Evolutionary conservation across 495 filamentous ascomycete genomes (phyloP), one percentile per base, ranked within the genome.

Genomic region (Hypoxylon lienhwacheense): DNA sequence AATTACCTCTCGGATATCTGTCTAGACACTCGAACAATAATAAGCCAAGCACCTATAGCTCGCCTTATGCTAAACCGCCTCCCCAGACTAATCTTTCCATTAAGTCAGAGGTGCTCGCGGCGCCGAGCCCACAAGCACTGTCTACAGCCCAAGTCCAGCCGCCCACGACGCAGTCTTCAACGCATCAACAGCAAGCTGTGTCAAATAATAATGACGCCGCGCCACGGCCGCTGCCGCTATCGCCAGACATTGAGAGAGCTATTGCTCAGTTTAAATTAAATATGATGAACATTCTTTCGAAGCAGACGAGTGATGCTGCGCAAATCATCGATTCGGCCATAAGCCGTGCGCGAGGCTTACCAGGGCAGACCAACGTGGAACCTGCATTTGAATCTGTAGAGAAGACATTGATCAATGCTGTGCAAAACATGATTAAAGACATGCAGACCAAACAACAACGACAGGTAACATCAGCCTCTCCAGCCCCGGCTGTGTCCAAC

Each of bases 21-120:
- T 53, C 66, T 15, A 66, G 69, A 11, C 70, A 65, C 21, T 41
- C 66, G 16, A 70, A 59, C 16, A 67, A 55, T 17, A n/a, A 63
- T 19, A 70, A 70, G 43, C 53, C 66, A 36, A 65, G 68, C 22
- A 63, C 72, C 2, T 77, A 77, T 45, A 70, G 68, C 29, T 76
- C 75, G 5, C 74, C 75, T 6, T 75, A 78, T 45, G 63, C 68
- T 28, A 65, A 72, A 36, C 66, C 66, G 17, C 63, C 73, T 5
- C 63, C 68, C 8, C 61, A 63, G 15, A 16, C 53, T 24, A 65
- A 43, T 28, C 39, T 53, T 5, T 47, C 53, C 6, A 46, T 58
- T 32, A 65, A 65, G 44, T 40, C 52, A 26, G 62, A 67, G 25
- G 24, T 20, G 12, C 32, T 37, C 12, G 22, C 24, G n/a, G 31